Percentiles rank a stretch among this genome's conserved stretches.
phyloP scores from a whole-genome alignment of 2,329 filamentous ascomycete species.

The Pyrenochaeta sp. region DNA sequence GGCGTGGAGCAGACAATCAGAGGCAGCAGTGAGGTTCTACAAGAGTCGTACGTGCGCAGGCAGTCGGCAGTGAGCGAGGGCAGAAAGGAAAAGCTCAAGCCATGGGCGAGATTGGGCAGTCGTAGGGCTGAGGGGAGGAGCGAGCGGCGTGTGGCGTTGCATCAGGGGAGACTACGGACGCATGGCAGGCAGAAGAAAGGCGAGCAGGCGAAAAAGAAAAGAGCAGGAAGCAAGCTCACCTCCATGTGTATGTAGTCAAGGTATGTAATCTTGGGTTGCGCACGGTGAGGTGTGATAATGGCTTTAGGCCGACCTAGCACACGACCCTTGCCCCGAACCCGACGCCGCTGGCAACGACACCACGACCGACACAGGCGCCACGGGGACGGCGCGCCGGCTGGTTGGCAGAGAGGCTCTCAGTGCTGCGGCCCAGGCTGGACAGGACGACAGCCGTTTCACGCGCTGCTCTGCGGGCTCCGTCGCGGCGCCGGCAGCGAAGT shows the following conservation, averaged over 20 bases:
- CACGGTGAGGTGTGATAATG: conserved; percentile 36
- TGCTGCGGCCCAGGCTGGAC: no score
- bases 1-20: no score
- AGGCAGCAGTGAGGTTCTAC: conserved; percentile 45
- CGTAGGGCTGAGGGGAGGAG: conserved; percentile 36
- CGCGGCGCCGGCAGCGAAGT: conserved; percentile 1
- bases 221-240: conserved; percentile 33
- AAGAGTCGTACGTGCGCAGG: conserved; percentile 42
- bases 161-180: no score
- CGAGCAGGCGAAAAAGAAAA: conserved; percentile 15
- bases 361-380: no score
- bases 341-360: no score
- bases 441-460: no score
- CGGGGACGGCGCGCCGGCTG: no score
- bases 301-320: conserved; percentile 21
- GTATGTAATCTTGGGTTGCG: conserved; percentile 31
- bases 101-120: conserved; percentile 26
- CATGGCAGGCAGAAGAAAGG: no score
- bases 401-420: no score
- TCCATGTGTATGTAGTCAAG: conserved; percentile 40
- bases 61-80: conserved; percentile 22
- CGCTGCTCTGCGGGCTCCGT: no score
- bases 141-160: conserved; percentile 10
- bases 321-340: conserved; percentile 2
- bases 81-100: conserved; percentile 32